phyloP scores from a whole-genome alignment of 1,284 basidiomycete species.

The Ustilago loliicola region DNA sequence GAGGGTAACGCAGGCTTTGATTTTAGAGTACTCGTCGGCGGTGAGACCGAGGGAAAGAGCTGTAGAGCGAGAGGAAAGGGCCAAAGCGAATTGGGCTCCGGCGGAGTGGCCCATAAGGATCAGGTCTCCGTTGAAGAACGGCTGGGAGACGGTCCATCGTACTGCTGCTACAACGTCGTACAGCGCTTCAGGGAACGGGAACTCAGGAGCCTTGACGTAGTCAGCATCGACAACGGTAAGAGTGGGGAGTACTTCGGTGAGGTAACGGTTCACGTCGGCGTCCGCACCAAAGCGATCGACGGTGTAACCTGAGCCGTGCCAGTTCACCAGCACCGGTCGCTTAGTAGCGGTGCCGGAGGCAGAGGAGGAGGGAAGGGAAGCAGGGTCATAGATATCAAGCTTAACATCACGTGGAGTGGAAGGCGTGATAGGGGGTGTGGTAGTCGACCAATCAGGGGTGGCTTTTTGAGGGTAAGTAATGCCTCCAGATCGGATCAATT shows the following conservation, averaged over 20 bases:
- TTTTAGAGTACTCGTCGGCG: slow-evolving; percentile 18
- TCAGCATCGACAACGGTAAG: slow-evolving; percentile 41
- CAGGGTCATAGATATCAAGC: slow-evolving; percentile 24
- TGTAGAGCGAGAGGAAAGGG: slow-evolving; percentile 11
- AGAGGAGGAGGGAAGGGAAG: slow-evolving; percentile 9
- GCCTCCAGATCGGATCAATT: slow-evolving; percentile 29
- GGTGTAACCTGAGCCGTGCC: slow-evolving; percentile 44
- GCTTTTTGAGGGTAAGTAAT: slow-evolving; percentile 28
- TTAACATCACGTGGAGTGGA: slow-evolving; percentile 21
- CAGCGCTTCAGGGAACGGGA: slow-evolving; percentile 38
- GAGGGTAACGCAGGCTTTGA: slow-evolving; percentile 42
- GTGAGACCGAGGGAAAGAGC: slow-evolving; percentile 33
- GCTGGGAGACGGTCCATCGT: slow-evolving; percentile 31
- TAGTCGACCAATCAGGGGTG: slow-evolving; percentile 22
- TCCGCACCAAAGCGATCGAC: slow-evolving; percentile 41
- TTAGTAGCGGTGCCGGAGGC: background rate
- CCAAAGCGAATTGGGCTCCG: slow-evolving; percentile 35
- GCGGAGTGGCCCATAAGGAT: slow-evolving; percentile 40
- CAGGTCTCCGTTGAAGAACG: slow-evolving; percentile 42
- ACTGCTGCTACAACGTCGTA: slow-evolving; percentile 35
- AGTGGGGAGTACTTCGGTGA: slow-evolving; percentile 26
- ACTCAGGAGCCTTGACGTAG: slow-evolving; percentile 46
- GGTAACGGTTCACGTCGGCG: slow-evolving; percentile 30
- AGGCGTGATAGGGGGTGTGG: slow-evolving; percentile 14
- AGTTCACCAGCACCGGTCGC: slow-evolving; percentile 41